These are phyloP conservation scores for Hyphopichia buzzinii DNA, from an alignment of 1,139 yeast genomes.

Conservation along the genomic window DNA sequence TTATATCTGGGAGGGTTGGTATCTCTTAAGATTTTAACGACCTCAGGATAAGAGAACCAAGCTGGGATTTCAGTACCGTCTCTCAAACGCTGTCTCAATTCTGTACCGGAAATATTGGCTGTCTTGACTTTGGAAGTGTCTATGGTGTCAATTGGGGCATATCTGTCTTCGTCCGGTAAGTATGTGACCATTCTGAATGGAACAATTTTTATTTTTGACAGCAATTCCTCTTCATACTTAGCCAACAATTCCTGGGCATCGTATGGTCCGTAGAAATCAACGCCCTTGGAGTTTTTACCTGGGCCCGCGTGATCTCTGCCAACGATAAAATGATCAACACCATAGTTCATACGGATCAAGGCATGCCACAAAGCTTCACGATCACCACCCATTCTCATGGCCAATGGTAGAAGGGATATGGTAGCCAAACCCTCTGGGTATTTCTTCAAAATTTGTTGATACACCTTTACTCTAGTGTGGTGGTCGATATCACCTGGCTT, in stretches of 20 bases:
- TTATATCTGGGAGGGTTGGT: slow-evolving; percentile 87
- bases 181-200: slow-evolving; percentile 98
- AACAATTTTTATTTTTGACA: slow-evolving; percentile 70
- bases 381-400: slow-evolving; percentile 99
- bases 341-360: slow-evolving; percentile 91
- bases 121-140: slow-evolving; percentile 72
- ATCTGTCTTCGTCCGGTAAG: slow-evolving; percentile 91
- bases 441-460: slow-evolving; percentile 85
- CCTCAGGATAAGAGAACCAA: slow-evolving; percentile 98
- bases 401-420: slow-evolving; percentile 83
- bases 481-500: slow-evolving; percentile 98
- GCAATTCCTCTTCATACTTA: slow-evolving; percentile 70
- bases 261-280: slow-evolving; percentile 93
- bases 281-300: slow-evolving; percentile 89
- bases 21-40: slow-evolving; percentile 84
- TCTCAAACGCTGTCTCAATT: slow-evolving; percentile 81
- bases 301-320: slow-evolving; percentile 99
- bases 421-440: slow-evolving; percentile 94
- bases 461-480: slow-evolving; percentile 94
- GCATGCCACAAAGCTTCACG: slow-evolving; percentile 99
- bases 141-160: slow-evolving; percentile 92
- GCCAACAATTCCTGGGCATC: slow-evolving; percentile 93
- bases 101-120: slow-evolving; percentile 92
- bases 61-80: slow-evolving; percentile 88
- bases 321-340: slow-evolving; percentile 95